Conservation (phyloP, 2,329 filamentous ascomycete genomes). For the Tolypocladium cylindrosporum region DNA sequence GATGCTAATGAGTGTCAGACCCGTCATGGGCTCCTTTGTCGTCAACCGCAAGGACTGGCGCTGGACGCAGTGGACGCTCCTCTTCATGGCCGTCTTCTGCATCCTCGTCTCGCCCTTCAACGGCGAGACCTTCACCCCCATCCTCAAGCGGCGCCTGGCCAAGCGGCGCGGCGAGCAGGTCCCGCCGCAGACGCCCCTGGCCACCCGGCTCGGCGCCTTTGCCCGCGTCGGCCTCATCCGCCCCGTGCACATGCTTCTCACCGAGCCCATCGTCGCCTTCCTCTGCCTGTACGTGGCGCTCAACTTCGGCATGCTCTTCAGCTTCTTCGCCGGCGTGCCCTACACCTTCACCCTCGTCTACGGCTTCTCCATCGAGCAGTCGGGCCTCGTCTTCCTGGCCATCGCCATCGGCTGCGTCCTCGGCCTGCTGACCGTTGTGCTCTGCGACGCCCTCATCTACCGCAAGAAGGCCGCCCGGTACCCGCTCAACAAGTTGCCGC, state of each 20-base stretch:
- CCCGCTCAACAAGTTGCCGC: slow-evolving; percentile 27
- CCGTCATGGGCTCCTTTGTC: slow-evolving; percentile 39
- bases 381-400: slow-evolving; percentile 33
- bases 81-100: slow-evolving; percentile 32
- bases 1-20: slow-evolving; percentile 15
- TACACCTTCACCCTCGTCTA: slow-evolving; percentile 37
- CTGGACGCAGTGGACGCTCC: slow-evolving; percentile 42
- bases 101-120: slow-evolving; percentile 26
- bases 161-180: slow-evolving; percentile 22
- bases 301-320: slow-evolving; percentile 41
- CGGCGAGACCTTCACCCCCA: slow-evolving; percentile 48
- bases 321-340: slow-evolving; percentile 41
- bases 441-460: slow-evolving; percentile 34
- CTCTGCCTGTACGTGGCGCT: slow-evolving; percentile 38
- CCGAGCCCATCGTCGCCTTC: slow-evolving; percentile 54
- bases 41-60: slow-evolving; percentile 36
- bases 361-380: slow-evolving; percentile 30
- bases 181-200: slow-evolving; percentile 12
- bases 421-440: slow-evolving; percentile 27
- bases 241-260: slow-evolving; percentile 47
- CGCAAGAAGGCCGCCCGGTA: slow-evolving; percentile 20
- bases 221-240: slow-evolving; percentile 33
- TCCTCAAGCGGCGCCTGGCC: slow-evolving; percentile 29
- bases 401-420: slow-evolving; percentile 35
- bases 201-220: slow-evolving; percentile 20